Evolutionary conservation across 2,329 filamentous ascomycete species (phyloP).

Genomic region (Tothia fuscella): DNA sequence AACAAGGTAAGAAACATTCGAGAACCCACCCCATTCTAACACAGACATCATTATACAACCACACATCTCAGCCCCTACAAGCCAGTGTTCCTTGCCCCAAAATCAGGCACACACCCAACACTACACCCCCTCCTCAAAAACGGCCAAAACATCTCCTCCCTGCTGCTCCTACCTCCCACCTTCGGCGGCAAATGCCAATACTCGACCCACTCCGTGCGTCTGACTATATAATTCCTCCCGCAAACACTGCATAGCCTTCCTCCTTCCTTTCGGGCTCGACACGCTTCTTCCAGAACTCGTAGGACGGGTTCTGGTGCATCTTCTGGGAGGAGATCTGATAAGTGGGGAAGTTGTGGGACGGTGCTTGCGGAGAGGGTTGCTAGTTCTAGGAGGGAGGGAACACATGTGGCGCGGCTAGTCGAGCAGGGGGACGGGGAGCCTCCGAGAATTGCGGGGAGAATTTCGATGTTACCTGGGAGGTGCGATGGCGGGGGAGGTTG

Average conservation of each 20-base stretch:
- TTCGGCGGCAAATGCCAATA: slow-evolving; percentile 11
- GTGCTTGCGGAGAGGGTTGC: slow-evolving; percentile 18
- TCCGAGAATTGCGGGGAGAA: neutral
- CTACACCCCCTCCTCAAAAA: slow-evolving; percentile 6
- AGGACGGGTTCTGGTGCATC: slow-evolving; percentile 14
- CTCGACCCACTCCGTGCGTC: slow-evolving; percentile 14
- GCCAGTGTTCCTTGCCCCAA: too few species aligned
- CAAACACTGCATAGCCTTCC: slow-evolving; percentile 23
- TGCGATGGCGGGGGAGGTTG: neutral
- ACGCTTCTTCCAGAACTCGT: slow-evolving; percentile 15
- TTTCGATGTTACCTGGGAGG: neutral
- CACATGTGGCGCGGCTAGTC: slow-evolving; percentile 10
- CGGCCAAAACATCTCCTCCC: neutral
- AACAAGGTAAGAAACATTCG: too few species aligned
- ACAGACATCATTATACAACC: too few species aligned
- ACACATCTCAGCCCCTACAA: too few species aligned
- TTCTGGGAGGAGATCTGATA: slow-evolving; percentile 15
- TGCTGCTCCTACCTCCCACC: neutral
- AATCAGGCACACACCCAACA: slow-evolving; percentile 5
- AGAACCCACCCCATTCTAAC: too few species aligned
- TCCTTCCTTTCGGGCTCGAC: slow-evolving; percentile 12
- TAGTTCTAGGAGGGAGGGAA: slow-evolving; percentile 26
- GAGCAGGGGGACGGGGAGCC: neutral
- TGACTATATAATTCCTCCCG: slow-evolving; percentile 11
- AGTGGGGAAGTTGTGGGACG: slow-evolving; percentile 17